Conservation (phyloP, 108 stramenopile species). For the Skeletonema costatum region DNA sequence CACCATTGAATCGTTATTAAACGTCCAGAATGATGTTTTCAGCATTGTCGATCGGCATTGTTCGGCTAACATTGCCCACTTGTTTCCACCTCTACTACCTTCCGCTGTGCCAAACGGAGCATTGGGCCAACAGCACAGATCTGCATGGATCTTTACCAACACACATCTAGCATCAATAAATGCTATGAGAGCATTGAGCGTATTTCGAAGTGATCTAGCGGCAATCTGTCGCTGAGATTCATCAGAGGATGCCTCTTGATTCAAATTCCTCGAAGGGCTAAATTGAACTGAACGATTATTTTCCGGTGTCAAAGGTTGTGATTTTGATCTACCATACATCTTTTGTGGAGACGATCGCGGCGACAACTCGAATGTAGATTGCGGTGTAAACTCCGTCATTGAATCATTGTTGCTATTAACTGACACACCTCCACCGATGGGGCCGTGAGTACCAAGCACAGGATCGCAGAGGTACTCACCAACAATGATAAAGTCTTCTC, state of each 20-base stretch:
- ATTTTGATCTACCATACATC: background rate
- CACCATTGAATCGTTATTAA: background rate
- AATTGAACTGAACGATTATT: background rate
- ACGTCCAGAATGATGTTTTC: background rate
- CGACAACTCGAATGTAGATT: background rate
- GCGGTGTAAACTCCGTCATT: background rate
- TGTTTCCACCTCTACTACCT: background rate
- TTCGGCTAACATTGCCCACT: constrained; percentile 19
- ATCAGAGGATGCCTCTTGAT: background rate
- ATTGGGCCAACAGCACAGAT: constrained; percentile 5
- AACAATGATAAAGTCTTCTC: constrained; percentile 31
- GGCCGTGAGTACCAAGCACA: constrained; percentile 22
- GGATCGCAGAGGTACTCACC: constrained; percentile 47
- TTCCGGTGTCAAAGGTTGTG: background rate
- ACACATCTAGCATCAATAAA: constrained; percentile 38
- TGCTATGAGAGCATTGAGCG: constrained; percentile 27
- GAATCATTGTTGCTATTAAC: background rate
- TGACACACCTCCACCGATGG: background rate
- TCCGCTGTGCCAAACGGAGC: background rate
- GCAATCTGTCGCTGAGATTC: constrained; percentile 10
- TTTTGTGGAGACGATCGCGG: background rate
- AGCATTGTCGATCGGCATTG: constrained; percentile 10
- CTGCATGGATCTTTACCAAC: constrained; percentile 31
- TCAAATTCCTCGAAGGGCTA: background rate
- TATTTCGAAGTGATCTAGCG: constrained; percentile 31